Evolutionary conservation across 495 filamentous ascomycete genomes (phyloP).

Genomic region (Hyaloscypha bicolor): DNA sequence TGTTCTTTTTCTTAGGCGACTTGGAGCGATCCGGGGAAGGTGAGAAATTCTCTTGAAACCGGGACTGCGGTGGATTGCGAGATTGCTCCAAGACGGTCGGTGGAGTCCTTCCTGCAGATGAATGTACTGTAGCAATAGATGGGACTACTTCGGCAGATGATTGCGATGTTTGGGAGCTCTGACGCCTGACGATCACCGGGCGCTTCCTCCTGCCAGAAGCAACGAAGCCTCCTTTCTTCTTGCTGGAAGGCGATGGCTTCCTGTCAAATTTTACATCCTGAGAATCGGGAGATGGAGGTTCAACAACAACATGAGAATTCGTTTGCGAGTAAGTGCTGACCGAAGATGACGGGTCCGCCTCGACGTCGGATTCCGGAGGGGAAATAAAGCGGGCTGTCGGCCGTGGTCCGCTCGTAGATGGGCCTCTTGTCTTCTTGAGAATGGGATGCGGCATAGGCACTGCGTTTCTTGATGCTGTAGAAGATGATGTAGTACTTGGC

Average conservation of each 20-base stretch:
- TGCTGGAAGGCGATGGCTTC: conserved; percentile 12
- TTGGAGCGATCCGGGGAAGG: conserved; percentile 15
- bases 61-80: conserved; percentile 16
- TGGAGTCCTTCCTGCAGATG: conserved; percentile 22
- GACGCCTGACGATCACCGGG: conserved; percentile 27
- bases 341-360: conserved; percentile 27
- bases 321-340: conserved; percentile 27
- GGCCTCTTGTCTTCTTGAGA: conserved; percentile 54
- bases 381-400: conserved; percentile 55
- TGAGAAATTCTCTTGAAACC: conserved; percentile 32
- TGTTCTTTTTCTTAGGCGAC: conserved; percentile 7
- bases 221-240: conserved; percentile 25
- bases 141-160: conserved; percentile 22
- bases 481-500: conserved; percentile 26
- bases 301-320: conserved; percentile 31
- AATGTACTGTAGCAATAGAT: conserved; percentile 5
- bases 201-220: conserved; percentile 27
- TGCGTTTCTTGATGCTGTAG: conserved; percentile 12
- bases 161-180: conserved; percentile 29
- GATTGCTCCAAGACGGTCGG: conserved; percentile 12
- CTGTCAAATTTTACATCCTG: conserved; percentile 20
- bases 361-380: conserved; percentile 45
- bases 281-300: conserved; percentile 25
- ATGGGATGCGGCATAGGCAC: conserved; percentile 47
- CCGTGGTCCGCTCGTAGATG: conserved; percentile 49